phyloP scores from a whole-genome alignment of 2,329 filamentous ascomycete genomes.

The Pseudocercospora eumusae region DNA sequence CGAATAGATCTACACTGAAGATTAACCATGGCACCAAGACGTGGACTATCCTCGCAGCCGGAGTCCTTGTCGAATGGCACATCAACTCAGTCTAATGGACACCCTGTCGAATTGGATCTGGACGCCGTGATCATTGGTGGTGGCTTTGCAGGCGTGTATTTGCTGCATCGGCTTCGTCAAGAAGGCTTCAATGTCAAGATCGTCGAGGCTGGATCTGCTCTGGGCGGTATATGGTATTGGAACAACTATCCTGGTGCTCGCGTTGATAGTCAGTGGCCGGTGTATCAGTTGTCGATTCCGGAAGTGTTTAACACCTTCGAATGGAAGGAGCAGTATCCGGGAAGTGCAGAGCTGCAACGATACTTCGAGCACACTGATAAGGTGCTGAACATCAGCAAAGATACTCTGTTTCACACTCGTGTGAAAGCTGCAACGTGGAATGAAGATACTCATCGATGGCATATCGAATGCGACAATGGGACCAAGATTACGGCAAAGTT shows the following conservation, averaged over 20 bases:
- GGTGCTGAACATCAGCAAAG: constrained; percentile 57
- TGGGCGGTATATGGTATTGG: constrained; percentile 46
- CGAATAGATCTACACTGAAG: neutral
- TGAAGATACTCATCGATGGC: constrained; percentile 51
- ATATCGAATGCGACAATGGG: constrained; percentile 54
- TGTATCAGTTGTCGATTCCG: constrained; percentile 51
- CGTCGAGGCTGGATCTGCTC: constrained; percentile 39
- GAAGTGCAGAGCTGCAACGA: constrained; percentile 48
- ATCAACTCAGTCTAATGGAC: neutral
- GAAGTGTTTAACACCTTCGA: constrained; percentile 56
- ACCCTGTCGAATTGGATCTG: constrained; percentile 11
- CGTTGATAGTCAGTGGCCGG: constrained; percentile 50
- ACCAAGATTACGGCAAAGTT: constrained; percentile 23
- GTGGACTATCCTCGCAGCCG: neutral
- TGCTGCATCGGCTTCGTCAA: constrained; percentile 40
- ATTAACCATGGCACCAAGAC: neutral
- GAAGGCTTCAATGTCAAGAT: constrained; percentile 39
- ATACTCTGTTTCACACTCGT: constrained; percentile 58
- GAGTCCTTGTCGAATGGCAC: neutral
- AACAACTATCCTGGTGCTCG: constrained; percentile 47
- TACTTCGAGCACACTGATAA: constrained; percentile 65
- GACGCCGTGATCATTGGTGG: constrained; percentile 41
- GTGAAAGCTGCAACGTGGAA: constrained; percentile 57
- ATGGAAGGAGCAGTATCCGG: constrained; percentile 45
- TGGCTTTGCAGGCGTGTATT: constrained; percentile 46